Evolutionary conservation across 2,329 filamentous ascomycete species (phyloP), one percentile per base, ranked within the genome.

Genomic region (Claviceps arundinis): DNA sequence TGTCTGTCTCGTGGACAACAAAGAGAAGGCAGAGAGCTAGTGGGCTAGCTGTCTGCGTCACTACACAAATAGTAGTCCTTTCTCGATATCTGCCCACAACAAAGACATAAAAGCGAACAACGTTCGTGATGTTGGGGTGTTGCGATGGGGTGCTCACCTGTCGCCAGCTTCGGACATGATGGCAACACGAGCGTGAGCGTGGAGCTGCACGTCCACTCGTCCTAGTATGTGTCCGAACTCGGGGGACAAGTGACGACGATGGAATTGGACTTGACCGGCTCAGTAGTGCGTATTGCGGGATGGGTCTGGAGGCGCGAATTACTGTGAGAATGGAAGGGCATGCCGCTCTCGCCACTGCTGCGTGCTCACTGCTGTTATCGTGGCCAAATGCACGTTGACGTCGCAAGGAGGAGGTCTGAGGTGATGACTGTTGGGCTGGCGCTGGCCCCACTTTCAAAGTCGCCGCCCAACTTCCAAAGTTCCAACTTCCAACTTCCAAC

Each of bases 121-220:
- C 30, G 3, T 34, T 34, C 9, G 9, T 34, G 30, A 34, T 34
- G 9, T 34, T 11, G 9, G 1, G 3, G 1, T 34, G 9, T 11
- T 11, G 30, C 9, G 42, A 38, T 37, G 7, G 42, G 1, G 11
- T 45, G 53, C 58, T 49, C 58, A 66, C 64, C 58, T 61, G 14
- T 65, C 62, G 51, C 61, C 61, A 38, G 62, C 56, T 41, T 66
- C 64, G 37, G 64, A 62, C 64, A 66, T 66, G 58, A 65, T 65
- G 57, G 56, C 47, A 43, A 49, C 50, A 38, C 16, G n/a, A 14
- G 19, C 14, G 47, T 41, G n/a, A 14, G 19, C 14, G 47, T 41
- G 44, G 24, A 40, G 48, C 38, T 34, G 50, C 37, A 41, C 37
- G 16, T 34, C 16, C 42, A 37, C 22, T 43, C 17, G 42, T 19